Evolutionary conservation across 805 yeast genomes (phyloP), one percentile per base, ranked within the genome.

Genomic region (Nakazawaea ernobii): DNA sequence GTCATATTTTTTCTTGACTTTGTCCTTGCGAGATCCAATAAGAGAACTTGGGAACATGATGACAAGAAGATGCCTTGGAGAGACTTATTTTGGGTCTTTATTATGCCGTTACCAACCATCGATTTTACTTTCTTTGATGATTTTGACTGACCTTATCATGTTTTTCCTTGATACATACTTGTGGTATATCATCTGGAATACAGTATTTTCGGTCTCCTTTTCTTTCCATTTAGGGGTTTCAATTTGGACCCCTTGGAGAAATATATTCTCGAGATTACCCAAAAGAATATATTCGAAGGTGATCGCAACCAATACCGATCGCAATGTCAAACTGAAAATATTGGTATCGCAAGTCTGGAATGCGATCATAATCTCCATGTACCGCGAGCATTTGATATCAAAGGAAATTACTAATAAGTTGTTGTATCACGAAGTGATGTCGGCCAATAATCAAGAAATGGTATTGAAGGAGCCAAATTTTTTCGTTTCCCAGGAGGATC

Each of bases 161-260:
- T 87, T 86, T 61, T 84, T 85, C 54, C 72, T 87, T 47, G 96
- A 87, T 55, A 86, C 95, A 0, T 87, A 87, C 55, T 66, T 87
- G 14, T 87, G 96, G 96, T 87, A 86, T 56, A 86, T 87, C 49
- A 72, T 87, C 35, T 84, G 92, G 79, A 86, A 82, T 57, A 83
- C 94, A 0, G 58, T 77, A 0, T 83, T 85, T 48, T 86, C 95
- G 0, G 83, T 86, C 5, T 73, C 82, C 46, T 68, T 86, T 6
- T 84, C 94, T 0, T 73, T 83, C 53, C 79, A 83, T 37, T 71
- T 82, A 51, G 96, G 96, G 1, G 82, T 86, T 5, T 86, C 95
- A 0, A 80, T 87, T 9, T 83, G 92, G 84, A 85, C 94, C 1
- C 96, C 96, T 0, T 87, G 95, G 95, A 77, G 86, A 60, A 86